These are phyloP conservation scores for Coniella lustricola DNA, from an alignment of 2,329 filamentous ascomycete genomes.

Conservation along the genomic window DNA sequence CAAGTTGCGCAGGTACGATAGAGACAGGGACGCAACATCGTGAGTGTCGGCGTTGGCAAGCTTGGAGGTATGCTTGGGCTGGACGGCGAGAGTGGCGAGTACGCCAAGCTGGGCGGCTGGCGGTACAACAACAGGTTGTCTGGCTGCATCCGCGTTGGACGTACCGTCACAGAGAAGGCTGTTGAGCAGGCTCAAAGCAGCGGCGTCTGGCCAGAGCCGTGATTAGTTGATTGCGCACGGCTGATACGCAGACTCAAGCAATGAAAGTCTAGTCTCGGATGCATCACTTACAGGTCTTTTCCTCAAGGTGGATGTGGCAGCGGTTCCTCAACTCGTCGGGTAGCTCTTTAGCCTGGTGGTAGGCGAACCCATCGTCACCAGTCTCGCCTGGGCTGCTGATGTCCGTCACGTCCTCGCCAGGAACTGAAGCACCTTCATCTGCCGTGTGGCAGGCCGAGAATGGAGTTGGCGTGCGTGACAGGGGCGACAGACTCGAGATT, in stretches of 20 bases:
- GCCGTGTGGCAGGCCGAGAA: slow-evolving; percentile 10
- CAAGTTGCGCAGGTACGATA: slow-evolving; percentile 64
- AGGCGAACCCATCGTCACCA: slow-evolving; percentile 22
- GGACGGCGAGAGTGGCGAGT: slow-evolving; percentile 72
- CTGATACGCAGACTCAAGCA: not conserved
- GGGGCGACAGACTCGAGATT: slow-evolving; percentile 22
- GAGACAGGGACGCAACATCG: slow-evolving; percentile 57
- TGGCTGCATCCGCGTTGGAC: slow-evolving; percentile 20
- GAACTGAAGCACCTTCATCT: slow-evolving; percentile 3
- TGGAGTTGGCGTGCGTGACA: slow-evolving; percentile 20
- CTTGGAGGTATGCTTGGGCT: slow-evolving; percentile 72
- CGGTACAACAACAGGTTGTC: slow-evolving; percentile 53
- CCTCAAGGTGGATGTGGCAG: slow-evolving; percentile 67
- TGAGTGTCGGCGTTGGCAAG: slow-evolving; percentile 53
- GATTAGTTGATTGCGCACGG: not conserved
- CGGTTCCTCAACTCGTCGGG: slow-evolving; percentile 59
- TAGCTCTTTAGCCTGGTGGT: slow-evolving; percentile 48
- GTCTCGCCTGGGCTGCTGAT: slow-evolving; percentile 19
- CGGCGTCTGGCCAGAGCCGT: slow-evolving; percentile 28
- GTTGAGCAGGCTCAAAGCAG: slow-evolving; percentile 58
- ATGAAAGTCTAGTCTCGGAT: not conserved
- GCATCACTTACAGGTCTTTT: slow-evolving; percentile 49
- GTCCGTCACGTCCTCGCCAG: slow-evolving; percentile 6
- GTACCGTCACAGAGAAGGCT: slow-evolving; percentile 52
- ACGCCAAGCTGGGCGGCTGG: slow-evolving; percentile 68